Conservation (phyloP, 2,329 filamentous ascomycete genomes). For the Metarhizium sp. region DNA sequence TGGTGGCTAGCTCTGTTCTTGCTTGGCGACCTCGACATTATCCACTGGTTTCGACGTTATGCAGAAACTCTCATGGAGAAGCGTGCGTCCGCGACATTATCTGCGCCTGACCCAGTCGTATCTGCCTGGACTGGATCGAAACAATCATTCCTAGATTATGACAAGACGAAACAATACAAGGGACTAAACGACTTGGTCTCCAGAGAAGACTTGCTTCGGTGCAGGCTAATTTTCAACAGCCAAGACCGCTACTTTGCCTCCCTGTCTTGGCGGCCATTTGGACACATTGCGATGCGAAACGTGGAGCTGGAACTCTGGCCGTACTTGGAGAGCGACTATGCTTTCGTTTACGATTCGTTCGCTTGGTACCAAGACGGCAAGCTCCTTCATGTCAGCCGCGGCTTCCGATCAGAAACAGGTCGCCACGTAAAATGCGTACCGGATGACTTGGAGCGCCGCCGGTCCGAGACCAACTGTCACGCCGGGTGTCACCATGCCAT, state of each 20-base stretch:
- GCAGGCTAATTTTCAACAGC: background rate
- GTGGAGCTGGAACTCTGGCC: background rate
- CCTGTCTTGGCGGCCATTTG: background rate
- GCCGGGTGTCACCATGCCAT: background rate
- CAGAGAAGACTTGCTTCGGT: background rate
- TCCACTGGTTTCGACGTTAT: conserved; percentile 7
- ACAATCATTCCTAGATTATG: conserved; percentile 4
- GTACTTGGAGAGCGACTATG: background rate
- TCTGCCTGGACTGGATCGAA: conserved; percentile 7
- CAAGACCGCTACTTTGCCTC: background rate
- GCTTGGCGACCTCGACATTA: conserved; percentile 4
- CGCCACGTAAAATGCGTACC: background rate
- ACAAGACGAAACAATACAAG: background rate
- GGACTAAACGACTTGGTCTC: background rate
- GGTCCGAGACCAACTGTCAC: background rate
- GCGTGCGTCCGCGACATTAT: conserved; percentile 7
- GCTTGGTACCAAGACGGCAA: background rate
- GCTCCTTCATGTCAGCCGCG: background rate
- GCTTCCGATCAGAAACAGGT: background rate
- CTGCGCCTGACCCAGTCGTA: conserved; percentile 5
- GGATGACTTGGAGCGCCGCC: background rate
- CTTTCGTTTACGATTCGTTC: background rate
- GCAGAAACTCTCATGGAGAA: conserved; percentile 8
- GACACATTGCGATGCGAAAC: background rate
- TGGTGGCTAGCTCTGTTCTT: conserved; percentile 13